Evolutionary conservation across 768 basidiomycete genomes (phyloP).

Genomic region (Pisolithus albus): DNA sequence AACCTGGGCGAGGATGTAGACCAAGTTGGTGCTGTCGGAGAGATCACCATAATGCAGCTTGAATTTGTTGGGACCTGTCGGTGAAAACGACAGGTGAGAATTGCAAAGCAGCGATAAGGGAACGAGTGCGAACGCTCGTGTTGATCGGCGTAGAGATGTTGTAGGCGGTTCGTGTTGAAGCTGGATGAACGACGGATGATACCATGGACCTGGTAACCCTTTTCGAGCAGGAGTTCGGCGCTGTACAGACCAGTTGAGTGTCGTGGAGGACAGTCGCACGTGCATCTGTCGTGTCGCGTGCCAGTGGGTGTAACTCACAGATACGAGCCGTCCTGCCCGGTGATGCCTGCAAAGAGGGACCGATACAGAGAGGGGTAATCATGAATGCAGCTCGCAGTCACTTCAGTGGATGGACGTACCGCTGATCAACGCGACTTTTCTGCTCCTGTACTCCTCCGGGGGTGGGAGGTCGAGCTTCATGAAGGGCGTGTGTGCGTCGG

Average conservation of each 20-base stretch:
- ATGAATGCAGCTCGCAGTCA: neutral
- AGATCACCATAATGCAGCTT: conserved; percentile 89
- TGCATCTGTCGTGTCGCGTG: neutral
- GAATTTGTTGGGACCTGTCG: conserved; percentile 66
- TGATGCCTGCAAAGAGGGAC: conserved; percentile 59
- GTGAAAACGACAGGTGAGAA: neutral
- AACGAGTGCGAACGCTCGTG: conserved; percentile 66
- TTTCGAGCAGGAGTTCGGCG: conserved; percentile 74
- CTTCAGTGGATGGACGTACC: conserved; percentile 40
- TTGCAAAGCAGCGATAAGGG: conserved; percentile 4
- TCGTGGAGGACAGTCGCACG: too few species aligned
- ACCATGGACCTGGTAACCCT: conserved; percentile 90
- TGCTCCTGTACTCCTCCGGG: conserved; percentile 78
- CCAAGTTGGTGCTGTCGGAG: conserved; percentile 94
- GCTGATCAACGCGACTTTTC: conserved; percentile 91
- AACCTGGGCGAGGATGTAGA: conserved; percentile 92
- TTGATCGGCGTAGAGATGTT: conserved; percentile 89
- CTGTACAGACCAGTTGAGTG: conserved; percentile 30
- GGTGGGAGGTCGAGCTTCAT: conserved; percentile 54
- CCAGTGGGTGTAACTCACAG: conserved; percentile 46
- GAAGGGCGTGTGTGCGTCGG: conserved; percentile 24
- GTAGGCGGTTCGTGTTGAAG: conserved; percentile 94
- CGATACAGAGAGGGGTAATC: neutral
- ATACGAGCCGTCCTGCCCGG: conserved; percentile 95
- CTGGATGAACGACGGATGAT: conserved; percentile 96